Conservation (phyloP, 352 stramenopile genomes). For the Globisporangium rhizosaccharum region DNA sequence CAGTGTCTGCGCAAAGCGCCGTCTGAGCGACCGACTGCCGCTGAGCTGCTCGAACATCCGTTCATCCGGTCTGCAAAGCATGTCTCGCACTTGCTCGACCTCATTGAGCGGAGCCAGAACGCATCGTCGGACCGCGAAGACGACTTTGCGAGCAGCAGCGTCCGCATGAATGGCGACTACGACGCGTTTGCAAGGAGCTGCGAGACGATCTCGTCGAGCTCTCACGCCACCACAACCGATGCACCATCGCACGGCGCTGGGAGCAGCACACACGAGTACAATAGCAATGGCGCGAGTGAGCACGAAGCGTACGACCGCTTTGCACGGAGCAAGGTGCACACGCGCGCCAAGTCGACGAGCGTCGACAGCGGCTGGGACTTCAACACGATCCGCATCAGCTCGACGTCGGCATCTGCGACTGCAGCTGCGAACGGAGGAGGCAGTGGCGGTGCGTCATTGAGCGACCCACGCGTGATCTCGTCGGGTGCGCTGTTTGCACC, state of each 20-base stretch:
- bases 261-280: not conserved
- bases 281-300: not conserved
- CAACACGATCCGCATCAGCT: slow-evolving; percentile 60
- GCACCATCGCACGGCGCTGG: not conserved
- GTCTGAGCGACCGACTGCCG: slow-evolving; percentile 74
- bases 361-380: slow-evolving; percentile 75
- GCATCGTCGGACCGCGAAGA: slow-evolving; percentile 1
- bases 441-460: slow-evolving; percentile 5
- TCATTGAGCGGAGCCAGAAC: slow-evolving; percentile 33
- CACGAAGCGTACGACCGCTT: slow-evolving; percentile 20
- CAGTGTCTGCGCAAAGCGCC: slow-evolving; percentile 87
- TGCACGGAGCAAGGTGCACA: slow-evolving; percentile 32
- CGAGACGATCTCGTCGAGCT: slow-evolving; percentile 1
- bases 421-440: slow-evolving; percentile 13
- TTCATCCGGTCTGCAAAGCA: slow-evolving; percentile 74
- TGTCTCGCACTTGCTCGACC: slow-evolving; percentile 63
- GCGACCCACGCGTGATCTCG: not conserved
- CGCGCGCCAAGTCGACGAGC: slow-evolving; percentile 27
- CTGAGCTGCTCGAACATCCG: slow-evolving; percentile 81
- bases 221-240: not conserved
- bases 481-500: slow-evolving; percentile 5
- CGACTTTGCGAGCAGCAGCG: slow-evolving; percentile 4
- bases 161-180: not conserved
- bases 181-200: not conserved
- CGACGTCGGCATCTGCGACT: slow-evolving; percentile 9